Evolutionary conservation across 2,329 filamentous ascomycete genomes (phyloP).

Genomic region (Allantophomopsis cytisporea): DNA sequence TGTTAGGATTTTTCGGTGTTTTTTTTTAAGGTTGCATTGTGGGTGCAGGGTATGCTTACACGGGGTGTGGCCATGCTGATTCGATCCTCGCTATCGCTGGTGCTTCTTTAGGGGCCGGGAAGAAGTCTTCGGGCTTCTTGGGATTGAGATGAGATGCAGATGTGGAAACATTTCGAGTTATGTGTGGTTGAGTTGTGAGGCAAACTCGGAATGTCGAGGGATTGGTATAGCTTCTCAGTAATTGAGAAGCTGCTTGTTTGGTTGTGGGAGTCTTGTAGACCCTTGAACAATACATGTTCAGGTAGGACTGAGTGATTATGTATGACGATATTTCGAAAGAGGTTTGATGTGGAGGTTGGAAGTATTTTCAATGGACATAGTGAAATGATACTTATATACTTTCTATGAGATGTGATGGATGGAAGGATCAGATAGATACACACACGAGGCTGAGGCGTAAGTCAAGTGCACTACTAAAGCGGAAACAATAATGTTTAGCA

Average conservation of each 20-base stretch:
- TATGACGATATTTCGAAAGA: neutral
- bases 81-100: constrained; percentile 42
- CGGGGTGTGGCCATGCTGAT: constrained; percentile 43
- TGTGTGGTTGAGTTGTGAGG: constrained; percentile 2
- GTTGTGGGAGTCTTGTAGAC: neutral
- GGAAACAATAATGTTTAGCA: too few species aligned
- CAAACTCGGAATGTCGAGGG: neutral
- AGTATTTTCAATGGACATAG: too few species aligned
- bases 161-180: constrained; percentile 12
- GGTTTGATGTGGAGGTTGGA: too few species aligned
- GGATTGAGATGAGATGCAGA: constrained; percentile 7
- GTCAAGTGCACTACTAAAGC: too few species aligned
- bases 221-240: neutral
- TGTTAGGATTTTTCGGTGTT: neutral
- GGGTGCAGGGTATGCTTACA: constrained; percentile 7
- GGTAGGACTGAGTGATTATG: neutral
- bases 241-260: neutral
- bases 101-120: constrained; percentile 15
- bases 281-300: neutral
- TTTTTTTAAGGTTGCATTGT: neutral
- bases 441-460: neutral
- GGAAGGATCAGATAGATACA: neutral
- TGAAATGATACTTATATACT: neutral
- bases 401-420: neutral
- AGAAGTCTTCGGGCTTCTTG: constrained; percentile 12